phyloP scores from a whole-genome alignment of 148 eudicot genomes.

The Fallopia convolvulus region DNA sequence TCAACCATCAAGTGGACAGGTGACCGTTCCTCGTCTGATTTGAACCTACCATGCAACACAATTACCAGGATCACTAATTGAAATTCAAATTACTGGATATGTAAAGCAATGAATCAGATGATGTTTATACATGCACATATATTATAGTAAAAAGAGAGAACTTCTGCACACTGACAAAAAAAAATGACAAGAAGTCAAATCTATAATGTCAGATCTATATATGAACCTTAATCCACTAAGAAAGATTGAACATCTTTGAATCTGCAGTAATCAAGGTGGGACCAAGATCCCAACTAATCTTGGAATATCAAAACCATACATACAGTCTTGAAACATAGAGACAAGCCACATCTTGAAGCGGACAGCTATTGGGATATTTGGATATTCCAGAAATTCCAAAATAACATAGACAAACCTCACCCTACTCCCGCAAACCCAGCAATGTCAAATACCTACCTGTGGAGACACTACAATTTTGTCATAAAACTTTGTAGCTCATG shows the following conservation, averaged over 20 bases:
- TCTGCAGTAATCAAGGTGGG: neutral
- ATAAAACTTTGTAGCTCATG: neutral
- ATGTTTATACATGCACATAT: neutral
- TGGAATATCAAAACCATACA: neutral
- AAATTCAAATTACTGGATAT: neutral
- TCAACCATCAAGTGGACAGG: constrained; percentile 77
- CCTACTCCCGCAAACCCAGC: too few relatives aligned
- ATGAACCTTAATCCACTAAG: neutral
- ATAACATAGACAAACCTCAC: too few relatives aligned
- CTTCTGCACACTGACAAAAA: neutral
- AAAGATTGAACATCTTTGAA: neutral
- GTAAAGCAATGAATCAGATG: neutral
- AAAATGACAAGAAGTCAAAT: neutral
- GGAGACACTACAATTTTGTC: neutral
- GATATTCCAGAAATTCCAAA: neutral
- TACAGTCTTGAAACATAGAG: neutral
- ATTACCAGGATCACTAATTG: neutral
- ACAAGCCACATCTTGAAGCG: neutral
- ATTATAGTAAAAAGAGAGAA: neutral
- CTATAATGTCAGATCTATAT: neutral
- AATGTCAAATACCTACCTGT: neutral
- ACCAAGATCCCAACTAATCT: neutral
- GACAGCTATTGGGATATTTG: neutral
- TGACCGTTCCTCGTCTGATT: constrained; percentile 91
- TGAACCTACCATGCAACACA: constrained; percentile 48